Evolutionary conservation across 2,329 filamentous ascomycete genomes (phyloP).

Genomic region (Fusarium acutatum): DNA sequence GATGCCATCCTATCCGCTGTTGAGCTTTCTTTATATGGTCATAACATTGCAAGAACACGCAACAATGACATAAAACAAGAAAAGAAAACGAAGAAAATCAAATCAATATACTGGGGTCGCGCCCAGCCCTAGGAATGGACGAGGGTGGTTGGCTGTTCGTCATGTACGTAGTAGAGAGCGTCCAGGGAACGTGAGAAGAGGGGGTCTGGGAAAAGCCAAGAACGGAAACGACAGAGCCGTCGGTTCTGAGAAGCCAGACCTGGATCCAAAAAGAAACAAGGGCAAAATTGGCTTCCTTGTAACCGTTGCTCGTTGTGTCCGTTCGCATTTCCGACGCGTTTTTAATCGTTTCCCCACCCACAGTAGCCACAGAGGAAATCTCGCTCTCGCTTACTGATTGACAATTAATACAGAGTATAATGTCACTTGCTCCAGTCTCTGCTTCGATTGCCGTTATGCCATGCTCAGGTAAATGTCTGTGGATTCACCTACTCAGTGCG

Average conservation of each 20-base stretch:
- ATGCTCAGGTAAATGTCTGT: background rate
- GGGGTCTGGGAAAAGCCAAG: background rate
- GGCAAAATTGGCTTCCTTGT: constrained; percentile 17
- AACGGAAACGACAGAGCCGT: constrained; percentile 12
- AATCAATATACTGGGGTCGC: background rate
- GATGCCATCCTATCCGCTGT: constrained; percentile 36
- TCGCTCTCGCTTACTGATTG: constrained; percentile 7
- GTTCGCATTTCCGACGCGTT: constrained; percentile 12
- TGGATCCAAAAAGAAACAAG: constrained; percentile 15
- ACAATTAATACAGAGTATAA: background rate
- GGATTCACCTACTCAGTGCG: constrained; percentile 33
- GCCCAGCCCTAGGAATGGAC: background rate
- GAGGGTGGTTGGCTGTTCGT: background rate
- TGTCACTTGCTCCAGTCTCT: constrained; percentile 17
- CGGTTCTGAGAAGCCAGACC: constrained; percentile 21
- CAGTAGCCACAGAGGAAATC: constrained; percentile 3
- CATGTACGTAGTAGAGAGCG: background rate
- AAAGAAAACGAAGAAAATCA: background rate
- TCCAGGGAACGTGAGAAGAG: background rate
- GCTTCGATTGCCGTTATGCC: background rate
- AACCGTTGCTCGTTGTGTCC: constrained; percentile 18
- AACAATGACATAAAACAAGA: background rate
- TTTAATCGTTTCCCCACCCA: constrained; percentile 8
- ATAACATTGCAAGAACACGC: constrained; percentile 18
- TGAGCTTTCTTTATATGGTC: constrained; percentile 38